Evolutionary conservation across 495 filamentous ascomycete species (phyloP).

Genomic region (Neurospora intermedia): DNA sequence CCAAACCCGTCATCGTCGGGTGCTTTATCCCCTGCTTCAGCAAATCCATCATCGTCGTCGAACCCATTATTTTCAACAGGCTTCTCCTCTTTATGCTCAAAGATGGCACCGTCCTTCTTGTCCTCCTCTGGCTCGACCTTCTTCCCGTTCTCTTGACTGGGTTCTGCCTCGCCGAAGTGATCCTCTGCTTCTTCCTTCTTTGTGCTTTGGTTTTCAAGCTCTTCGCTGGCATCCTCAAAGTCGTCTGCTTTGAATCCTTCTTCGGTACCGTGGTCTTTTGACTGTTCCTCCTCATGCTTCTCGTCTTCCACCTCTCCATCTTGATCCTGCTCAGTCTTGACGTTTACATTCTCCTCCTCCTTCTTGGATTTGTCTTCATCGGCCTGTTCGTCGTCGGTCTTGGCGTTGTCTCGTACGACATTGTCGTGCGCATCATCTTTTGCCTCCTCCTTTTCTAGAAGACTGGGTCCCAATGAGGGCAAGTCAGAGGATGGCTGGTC

Average conservation of each 20-base stretch:
- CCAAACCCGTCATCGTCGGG: slow-evolving; percentile 10
- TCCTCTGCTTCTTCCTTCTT: background rate
- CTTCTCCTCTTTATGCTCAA: background rate
- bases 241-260: background rate
- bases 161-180: background rate
- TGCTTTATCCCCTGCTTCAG: background rate
- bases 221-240: background rate
- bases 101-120: background rate
- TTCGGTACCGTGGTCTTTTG: background rate
- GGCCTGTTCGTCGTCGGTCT: slow-evolving; percentile 1
- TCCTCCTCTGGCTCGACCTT: background rate
- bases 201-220: background rate
- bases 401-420: background rate
- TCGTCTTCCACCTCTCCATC: background rate
- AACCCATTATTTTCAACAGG: background rate
- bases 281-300: background rate
- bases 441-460: background rate
- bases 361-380: background rate
- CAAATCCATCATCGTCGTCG: background rate
- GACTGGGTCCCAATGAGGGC: slow-evolving; percentile 1
- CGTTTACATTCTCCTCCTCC: background rate
- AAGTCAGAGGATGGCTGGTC: slow-evolving; percentile 11
- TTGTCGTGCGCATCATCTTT: background rate
- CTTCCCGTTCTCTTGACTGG: background rate
- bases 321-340: background rate